Evolutionary conservation across 352 stramenopile genomes (phyloP).

Genomic region (Phytopythium oedochilum): DNA sequence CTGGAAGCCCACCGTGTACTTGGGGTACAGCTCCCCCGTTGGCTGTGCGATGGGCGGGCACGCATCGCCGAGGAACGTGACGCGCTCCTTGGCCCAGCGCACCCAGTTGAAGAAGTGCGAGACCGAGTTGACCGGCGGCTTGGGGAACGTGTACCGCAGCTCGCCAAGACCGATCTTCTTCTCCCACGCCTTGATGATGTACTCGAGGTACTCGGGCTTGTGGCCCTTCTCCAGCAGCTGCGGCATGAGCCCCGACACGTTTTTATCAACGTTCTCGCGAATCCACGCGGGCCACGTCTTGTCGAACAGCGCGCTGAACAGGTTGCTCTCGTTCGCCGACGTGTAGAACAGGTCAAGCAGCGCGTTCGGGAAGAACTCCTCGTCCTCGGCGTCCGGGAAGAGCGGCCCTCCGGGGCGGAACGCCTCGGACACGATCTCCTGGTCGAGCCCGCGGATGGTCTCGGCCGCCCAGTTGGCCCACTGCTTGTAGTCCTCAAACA

Average conservation of each 20-base stretch:
- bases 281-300: slow-evolving; percentile 55
- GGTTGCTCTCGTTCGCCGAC: slow-evolving; percentile 44
- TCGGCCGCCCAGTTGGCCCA: slow-evolving; percentile 64
- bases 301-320: slow-evolving; percentile 56
- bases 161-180: slow-evolving; percentile 40
- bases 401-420: slow-evolving; percentile 55
- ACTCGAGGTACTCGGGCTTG: slow-evolving; percentile 49
- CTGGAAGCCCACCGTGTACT: too few relatives aligned
- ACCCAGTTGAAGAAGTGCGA: slow-evolving; percentile 76
- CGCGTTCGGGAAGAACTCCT: slow-evolving; percentile 51
- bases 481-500: slow-evolving; percentile 54
- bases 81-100: slow-evolving; percentile 77
- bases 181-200: slow-evolving; percentile 61
- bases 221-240: slow-evolving; percentile 32
- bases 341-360: slow-evolving; percentile 60
- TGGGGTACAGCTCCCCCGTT: slow-evolving; percentile 37
- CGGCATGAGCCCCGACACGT: slow-evolving; percentile 34
- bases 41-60: slow-evolving; percentile 40
- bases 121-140: slow-evolving; percentile 48
- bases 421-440: slow-evolving; percentile 35
- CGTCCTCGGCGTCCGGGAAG: slow-evolving; percentile 53
- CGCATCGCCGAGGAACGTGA: slow-evolving; percentile 51
- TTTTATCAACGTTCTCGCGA: slow-evolving; percentile 49
- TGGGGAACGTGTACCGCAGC: slow-evolving; percentile 67
- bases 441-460: slow-evolving; percentile 37